Conservation (phyloP, 805 yeast genomes). For the Starmera pachycereana region DNA sequence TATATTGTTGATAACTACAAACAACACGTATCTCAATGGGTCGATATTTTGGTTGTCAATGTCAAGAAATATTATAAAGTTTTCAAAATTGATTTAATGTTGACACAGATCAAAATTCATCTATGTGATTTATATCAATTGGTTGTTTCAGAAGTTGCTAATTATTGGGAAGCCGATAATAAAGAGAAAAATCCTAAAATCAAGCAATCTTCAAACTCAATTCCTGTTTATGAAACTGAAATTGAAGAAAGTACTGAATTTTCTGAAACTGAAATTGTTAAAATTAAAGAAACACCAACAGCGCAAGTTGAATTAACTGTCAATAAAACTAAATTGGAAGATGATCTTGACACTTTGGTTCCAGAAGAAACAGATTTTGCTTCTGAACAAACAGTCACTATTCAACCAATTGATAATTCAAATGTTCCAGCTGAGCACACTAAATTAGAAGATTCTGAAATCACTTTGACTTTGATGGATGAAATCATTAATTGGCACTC, state of each 20-base stretch:
- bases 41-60: too few species aligned
- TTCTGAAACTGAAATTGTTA: neutral
- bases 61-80: neutral
- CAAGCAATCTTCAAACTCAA: too few species aligned
- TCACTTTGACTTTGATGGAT: conserved; percentile 20
- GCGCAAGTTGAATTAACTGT: neutral
- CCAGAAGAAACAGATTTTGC: conserved; percentile 2
- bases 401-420: conserved; percentile 1
- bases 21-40: too few species aligned
- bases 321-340: conserved; percentile 2
- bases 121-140: neutral
- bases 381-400: conserved; percentile 1
- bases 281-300: neutral
- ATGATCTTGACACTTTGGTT: conserved; percentile 1
- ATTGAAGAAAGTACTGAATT: neutral
- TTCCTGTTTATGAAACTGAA: too few species aligned
- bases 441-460: conserved; percentile 4
- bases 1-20: too few species aligned
- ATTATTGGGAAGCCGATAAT: neutral
- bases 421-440: neutral
- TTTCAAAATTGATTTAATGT: neutral
- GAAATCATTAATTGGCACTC: conserved; percentile 27
- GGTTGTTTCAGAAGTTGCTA: neutral
- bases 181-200: neutral
- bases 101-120: neutral